Conservation (phyloP, 2,329 filamentous ascomycete genomes). For the Trichoderma aggressivum region DNA sequence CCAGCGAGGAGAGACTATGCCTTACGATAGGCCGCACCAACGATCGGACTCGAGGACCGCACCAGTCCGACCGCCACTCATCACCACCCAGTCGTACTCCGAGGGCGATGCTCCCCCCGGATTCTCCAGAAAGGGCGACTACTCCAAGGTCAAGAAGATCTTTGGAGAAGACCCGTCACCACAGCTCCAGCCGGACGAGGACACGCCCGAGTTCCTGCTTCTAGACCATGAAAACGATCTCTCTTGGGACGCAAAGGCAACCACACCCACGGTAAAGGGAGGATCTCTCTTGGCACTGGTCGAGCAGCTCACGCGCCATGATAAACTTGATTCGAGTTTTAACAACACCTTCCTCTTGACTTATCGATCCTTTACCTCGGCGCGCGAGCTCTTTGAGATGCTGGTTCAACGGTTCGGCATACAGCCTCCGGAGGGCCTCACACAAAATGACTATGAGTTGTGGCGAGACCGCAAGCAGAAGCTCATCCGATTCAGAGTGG, state of each 20-base stretch:
- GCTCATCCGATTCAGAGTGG: slow-evolving; percentile 89
- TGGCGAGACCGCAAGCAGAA: slow-evolving; percentile 97
- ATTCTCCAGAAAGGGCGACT: slow-evolving; percentile 57
- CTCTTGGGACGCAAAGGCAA: slow-evolving; percentile 80
- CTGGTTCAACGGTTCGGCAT: slow-evolving; percentile 88
- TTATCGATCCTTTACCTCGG: slow-evolving; percentile 90
- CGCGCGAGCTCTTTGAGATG: slow-evolving; percentile 86
- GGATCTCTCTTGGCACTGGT: slow-evolving; percentile 86
- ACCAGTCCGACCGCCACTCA: slow-evolving; percentile 44
- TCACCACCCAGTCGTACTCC: slow-evolving; percentile 60
- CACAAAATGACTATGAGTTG: slow-evolving; percentile 69
- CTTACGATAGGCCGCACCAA: slow-evolving; percentile 53
- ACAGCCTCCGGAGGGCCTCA: slow-evolving; percentile 82
- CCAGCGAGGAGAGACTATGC: slow-evolving; percentile 56
- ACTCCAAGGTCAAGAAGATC: slow-evolving; percentile 63
- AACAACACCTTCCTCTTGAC: slow-evolving; percentile 98
- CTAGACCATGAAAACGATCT: slow-evolving; percentile 88
- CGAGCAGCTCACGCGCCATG: slow-evolving; percentile 91
- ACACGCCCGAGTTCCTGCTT: slow-evolving; percentile 77
- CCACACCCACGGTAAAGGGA: slow-evolving; percentile 74
- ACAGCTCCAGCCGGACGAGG: slow-evolving; percentile 58
- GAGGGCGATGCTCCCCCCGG: slow-evolving; percentile 55
- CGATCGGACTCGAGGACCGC: slow-evolving; percentile 53
- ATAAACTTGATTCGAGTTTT: slow-evolving; percentile 91
- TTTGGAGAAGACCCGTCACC: slow-evolving; percentile 62